Percentiles rank a stretch among this genome's conserved stretches.
Evolutionary conservation across 495 filamentous ascomycete species (phyloP).

Genomic region (Penicillium atrosanguineum): DNA sequence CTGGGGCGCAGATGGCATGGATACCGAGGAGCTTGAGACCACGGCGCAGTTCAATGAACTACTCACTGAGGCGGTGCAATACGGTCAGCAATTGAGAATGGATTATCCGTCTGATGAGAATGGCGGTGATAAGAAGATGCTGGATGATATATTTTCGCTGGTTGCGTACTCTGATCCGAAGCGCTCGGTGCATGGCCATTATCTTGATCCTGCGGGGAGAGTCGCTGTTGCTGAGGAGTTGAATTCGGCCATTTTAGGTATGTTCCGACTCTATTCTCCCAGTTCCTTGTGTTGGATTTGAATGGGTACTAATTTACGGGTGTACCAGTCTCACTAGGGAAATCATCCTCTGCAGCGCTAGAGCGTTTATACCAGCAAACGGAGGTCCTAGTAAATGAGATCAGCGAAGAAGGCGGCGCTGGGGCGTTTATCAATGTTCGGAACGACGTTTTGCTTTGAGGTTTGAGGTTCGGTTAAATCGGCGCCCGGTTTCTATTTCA

Average conservation of each 20-base stretch:
- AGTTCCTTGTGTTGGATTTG: conserved; percentile 16
- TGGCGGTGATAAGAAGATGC: conserved; percentile 66
- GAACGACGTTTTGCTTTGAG: conserved; percentile 57
- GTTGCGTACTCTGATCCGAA: conserved; percentile 83
- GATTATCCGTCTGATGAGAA: conserved; percentile 70
- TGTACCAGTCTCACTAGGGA: conserved; percentile 75
- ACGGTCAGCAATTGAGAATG: conserved; percentile 72
- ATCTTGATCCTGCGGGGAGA: conserved; percentile 73
- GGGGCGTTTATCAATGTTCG: conserved; percentile 84
- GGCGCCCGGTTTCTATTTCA: conserved; percentile 4
- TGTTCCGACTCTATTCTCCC: conserved; percentile 2
- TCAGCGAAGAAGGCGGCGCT: conserved; percentile 77
- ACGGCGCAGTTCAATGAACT: conserved; percentile 51
- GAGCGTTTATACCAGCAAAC: conserved; percentile 88
- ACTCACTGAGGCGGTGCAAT: conserved; percentile 67
- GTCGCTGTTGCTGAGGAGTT: conserved; percentile 87
- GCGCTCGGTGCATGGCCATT: conserved; percentile 67
- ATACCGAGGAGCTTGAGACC: conserved; percentile 46
- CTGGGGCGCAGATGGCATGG: conserved; percentile 53
- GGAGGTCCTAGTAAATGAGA: conserved; percentile 75
- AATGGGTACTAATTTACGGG: conserved; percentile 13
- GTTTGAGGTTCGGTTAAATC: not conserved
- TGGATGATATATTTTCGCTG: conserved; percentile 84
- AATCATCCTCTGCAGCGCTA: conserved; percentile 81
- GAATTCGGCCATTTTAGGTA: conserved; percentile 91